Percentiles rank a stretch among this genome's conserved stretches.
phyloP scores from a whole-genome alignment of 2,329 filamentous ascomycete species.

The Fusarium veterinarium region DNA sequence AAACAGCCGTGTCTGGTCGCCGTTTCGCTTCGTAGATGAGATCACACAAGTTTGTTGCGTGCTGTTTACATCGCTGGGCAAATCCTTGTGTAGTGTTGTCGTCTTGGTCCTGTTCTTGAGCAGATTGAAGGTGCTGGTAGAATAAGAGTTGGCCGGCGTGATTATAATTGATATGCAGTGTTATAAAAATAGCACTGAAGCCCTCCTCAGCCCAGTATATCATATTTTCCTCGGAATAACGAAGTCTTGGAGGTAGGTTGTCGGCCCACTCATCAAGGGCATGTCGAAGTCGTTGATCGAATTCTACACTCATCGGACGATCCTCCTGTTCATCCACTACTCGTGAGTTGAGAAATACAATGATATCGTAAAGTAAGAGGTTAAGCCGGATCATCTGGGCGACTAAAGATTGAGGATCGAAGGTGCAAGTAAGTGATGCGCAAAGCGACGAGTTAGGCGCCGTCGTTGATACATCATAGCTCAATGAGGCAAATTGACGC shows the following conservation, averaged over 20 bases:
- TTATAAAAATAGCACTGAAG: not conserved
- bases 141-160: not conserved
- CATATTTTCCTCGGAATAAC: not conserved
- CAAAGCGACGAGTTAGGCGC: too few relatives aligned
- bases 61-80: not conserved
- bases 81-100: not conserved
- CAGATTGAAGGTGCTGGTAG: not conserved
- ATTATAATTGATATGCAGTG: not conserved
- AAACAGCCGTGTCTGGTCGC: not conserved
- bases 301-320: not conserved
- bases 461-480: not conserved
- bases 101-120: not conserved
- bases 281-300: not conserved
- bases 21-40: not conserved
- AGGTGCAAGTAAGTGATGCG: not conserved
- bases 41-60: not conserved
- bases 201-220: not conserved
- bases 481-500: not conserved
- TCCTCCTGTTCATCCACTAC: not conserved
- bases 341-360: not conserved
- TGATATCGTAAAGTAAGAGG: not conserved
- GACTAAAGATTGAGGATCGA: not conserved
- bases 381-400: slow-evolving; percentile 1
- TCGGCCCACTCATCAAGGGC: not conserved
- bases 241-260: not conserved